phyloP scores from a whole-genome alignment of 495 filamentous ascomycete species.

The Aspergillus campestris region DNA sequence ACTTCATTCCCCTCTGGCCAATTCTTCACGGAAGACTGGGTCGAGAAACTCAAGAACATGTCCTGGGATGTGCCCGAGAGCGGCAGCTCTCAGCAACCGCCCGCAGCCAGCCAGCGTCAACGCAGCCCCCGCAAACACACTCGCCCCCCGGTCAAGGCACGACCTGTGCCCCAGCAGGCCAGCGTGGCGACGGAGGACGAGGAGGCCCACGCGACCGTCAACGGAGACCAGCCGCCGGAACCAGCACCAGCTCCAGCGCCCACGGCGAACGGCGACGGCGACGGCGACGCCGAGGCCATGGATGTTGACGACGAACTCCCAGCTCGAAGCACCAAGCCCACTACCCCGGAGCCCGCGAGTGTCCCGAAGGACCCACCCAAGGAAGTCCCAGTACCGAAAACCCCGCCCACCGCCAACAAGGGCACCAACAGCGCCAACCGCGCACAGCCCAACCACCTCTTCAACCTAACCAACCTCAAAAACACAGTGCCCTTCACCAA shows the following conservation, averaged over 20 bases:
- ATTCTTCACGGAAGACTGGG: constrained; percentile 62
- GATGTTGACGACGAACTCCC: constrained; percentile 40
- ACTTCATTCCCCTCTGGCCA: constrained; percentile 34
- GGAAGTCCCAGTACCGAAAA: constrained; percentile 3
- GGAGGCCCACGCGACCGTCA: constrained; percentile 26
- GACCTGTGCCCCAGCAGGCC: constrained; percentile 24
- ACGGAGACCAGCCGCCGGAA: constrained; percentile 9
- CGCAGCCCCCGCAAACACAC: constrained; percentile 31
- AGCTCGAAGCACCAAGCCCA: constrained; percentile 1
- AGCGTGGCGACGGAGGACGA: constrained; percentile 38
- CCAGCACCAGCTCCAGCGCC: background rate
- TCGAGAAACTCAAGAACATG: constrained; percentile 51
- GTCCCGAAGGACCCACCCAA: constrained; percentile 1
- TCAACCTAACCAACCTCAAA: constrained; percentile 55
- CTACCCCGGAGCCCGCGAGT: constrained; percentile 6
- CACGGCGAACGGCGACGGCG: background rate
- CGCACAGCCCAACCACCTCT: constrained; percentile 28
- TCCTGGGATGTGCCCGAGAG: constrained; percentile 39
- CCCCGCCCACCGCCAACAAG: constrained; percentile 19
- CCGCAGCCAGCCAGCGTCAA: constrained; percentile 20
- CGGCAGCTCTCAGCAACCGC: constrained; percentile 19
- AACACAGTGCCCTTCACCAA: constrained; percentile 58
- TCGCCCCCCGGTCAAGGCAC: constrained; percentile 18
- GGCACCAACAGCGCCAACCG: constrained; percentile 17
- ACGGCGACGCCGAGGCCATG: constrained; percentile 35